phyloP scores from a whole-genome alignment of 2,329 filamentous ascomycete genomes.

The Aspergillus niger region DNA sequence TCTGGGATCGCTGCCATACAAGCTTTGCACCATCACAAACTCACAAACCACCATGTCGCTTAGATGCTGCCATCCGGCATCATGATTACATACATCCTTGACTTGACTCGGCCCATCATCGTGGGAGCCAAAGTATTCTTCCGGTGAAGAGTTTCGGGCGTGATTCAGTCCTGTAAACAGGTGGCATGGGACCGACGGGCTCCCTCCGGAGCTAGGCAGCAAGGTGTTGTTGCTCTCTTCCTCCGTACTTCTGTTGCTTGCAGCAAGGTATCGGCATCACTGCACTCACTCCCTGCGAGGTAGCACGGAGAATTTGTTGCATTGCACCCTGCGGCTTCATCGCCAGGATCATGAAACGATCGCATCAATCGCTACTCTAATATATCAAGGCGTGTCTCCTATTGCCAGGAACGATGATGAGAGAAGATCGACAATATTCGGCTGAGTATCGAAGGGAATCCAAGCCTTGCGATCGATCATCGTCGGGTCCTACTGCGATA shows the following conservation, averaged over 20 bases:
- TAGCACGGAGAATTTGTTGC: neutral
- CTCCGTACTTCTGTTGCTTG: neutral
- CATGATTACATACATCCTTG: neutral
- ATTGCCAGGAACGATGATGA: neutral
- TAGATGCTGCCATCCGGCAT: neutral
- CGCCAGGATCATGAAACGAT: neutral
- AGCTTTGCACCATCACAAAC: constrained; percentile 5
- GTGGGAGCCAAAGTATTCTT: no score
- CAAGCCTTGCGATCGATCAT: neutral
- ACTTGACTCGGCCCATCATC: no score
- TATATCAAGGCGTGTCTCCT: neutral
- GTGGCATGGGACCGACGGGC: neutral
- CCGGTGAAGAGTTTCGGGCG: no score
- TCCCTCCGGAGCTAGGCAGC: neutral
- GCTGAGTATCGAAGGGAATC: neutral
- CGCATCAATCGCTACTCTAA: neutral
- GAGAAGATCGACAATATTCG: neutral
- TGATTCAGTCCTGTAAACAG: neutral
- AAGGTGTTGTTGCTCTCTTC: neutral
- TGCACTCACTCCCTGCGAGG: neutral
- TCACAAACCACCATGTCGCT: neutral
- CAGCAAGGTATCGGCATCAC: neutral
- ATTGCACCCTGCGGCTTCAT: neutral
- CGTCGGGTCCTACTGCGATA: neutral
- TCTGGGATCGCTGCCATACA: neutral